phyloP scores from a whole-genome alignment of 345 rosid genomes.

The Eucalyptus sideroxylon region DNA sequence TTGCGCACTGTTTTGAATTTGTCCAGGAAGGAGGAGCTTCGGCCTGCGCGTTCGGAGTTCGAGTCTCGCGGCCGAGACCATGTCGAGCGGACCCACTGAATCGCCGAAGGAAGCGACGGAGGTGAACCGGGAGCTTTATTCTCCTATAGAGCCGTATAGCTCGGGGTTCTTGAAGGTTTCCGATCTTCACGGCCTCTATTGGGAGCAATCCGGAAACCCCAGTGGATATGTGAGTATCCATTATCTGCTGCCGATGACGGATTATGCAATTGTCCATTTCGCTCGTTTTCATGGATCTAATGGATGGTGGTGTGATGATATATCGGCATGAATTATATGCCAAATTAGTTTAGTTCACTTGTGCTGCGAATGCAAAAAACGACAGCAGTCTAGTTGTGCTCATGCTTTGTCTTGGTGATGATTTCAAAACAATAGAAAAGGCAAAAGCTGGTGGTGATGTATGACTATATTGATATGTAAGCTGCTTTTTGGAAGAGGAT shows the following conservation, averaged over 20 bases:
- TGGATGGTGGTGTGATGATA: neutral
- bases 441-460: neutral
- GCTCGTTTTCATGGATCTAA: neutral
- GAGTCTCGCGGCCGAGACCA: constrained; percentile 13
- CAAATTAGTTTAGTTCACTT: neutral
- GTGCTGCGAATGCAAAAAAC: neutral
- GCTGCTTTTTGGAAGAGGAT: neutral
- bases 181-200: constrained; percentile 59
- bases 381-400: neutral
- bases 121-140: constrained; percentile 36
- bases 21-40: constrained; percentile 16
- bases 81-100: constrained; percentile 24
- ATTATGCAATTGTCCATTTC: neutral
- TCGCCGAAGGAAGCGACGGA: constrained; percentile 13
- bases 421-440: neutral
- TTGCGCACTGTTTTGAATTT: neutral
- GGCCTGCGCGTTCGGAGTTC: constrained; percentile 4
- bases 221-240: constrained; percentile 56
- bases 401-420: neutral
- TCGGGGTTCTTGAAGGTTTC: constrained; percentile 74
- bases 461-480: neutral
- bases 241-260: neutral
- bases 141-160: constrained; percentile 58
- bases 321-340: neutral
- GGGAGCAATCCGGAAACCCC: constrained; percentile 95